Evolutionary conservation across 1,139 yeast genomes (phyloP).

Genomic region (Magnusiomyces suaveolens): DNA sequence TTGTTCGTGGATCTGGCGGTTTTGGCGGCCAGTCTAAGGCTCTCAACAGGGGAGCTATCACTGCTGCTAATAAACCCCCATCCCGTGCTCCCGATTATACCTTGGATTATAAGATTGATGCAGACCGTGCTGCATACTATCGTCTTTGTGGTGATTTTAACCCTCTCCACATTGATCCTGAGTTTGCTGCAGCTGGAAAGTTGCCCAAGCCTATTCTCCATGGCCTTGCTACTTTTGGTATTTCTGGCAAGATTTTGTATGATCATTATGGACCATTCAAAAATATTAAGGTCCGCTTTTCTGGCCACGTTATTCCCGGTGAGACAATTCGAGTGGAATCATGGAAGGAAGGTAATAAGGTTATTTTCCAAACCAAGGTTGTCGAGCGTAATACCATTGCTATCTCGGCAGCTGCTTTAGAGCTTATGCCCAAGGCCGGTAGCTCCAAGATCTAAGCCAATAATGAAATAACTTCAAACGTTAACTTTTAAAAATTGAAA

Average conservation of each 20-base stretch:
- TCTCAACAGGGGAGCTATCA: constrained; percentile 49
- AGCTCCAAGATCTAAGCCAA: constrained; percentile 22
- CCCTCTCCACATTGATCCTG: constrained; percentile 92
- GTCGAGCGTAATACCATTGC: constrained; percentile 73
- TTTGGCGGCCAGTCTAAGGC: constrained; percentile 46
- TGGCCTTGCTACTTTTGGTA: constrained; percentile 84
- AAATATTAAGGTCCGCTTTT: constrained; percentile 84
- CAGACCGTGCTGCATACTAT: constrained; percentile 80
- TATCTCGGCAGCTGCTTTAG: constrained; percentile 81
- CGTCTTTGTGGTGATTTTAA: constrained; percentile 90
- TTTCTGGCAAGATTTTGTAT: constrained; percentile 62
- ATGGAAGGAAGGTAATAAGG: constrained; percentile 68
- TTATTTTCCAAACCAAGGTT: constrained; percentile 75
- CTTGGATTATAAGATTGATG: constrained; percentile 48
- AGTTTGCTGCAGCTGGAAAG: constrained; percentile 79
- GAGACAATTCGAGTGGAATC: constrained; percentile 75
- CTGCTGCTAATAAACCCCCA: constrained; percentile 58
- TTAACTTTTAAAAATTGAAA: neutral
- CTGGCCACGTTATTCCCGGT: constrained; percentile 95
- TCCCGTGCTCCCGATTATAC: constrained; percentile 58
- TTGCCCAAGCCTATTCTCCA: constrained; percentile 84
- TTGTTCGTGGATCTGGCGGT: constrained; percentile 69
- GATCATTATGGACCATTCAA: constrained; percentile 75
- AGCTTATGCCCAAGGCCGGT: constrained; percentile 33
- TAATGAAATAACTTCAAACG: no score